Base-by-base conservation (phyloP, 2,329 filamentous ascomycete genomes). In the Malbranchea zuffiana region DNA sequence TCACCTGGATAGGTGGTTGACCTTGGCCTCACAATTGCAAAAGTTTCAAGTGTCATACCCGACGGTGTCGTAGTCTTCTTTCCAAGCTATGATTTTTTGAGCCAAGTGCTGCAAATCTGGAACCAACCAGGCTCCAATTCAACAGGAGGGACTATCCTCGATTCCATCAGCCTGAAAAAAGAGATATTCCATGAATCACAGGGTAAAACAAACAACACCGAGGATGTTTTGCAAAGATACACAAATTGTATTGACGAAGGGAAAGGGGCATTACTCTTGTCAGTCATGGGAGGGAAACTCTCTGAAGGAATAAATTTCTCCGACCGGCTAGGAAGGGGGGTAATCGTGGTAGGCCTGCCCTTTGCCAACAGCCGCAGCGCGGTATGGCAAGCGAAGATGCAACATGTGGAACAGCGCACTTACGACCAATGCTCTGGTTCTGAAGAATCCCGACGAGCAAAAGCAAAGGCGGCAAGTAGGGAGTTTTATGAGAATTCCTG, bases 281-380 rank as follows among this genome's bases (percentile, higher is more conserved):
- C 85, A 37, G 87, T 98, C 3, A 80, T 98, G 2, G 88, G 88
- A 37, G 90, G 90, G 10, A 93, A 88, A 48, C 80, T 98, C 63
- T 93, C 84, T 40, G 90, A 98, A 61, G 90, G 90, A 46, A 98
- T 98, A 64, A 98, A 98, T 61, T 98, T 98, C 63, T 88, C 84
- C 0, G 87, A 98, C 61, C 70, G 72, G 3, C 75, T 98, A 0
- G 90, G 90, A 1, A 78, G 90, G 17, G 88, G 83, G 37, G 86
- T 98, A 6, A 67, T 93, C 10, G 81, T 96, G n/a, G 75, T 96
- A 10, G 90, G 90, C 0, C 65, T 98, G 3, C 90, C 90, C 0
- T 98, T 92, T 49, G 86, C 90, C 0, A 98, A 96, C 49, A 78
- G 86, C 36, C 75, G 82, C 48, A 85, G 82, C 6, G 78, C 86